These are phyloP conservation scores for Daedalea quercina DNA, from an alignment of 768 basidiomycete genomes.

Conservation along the genomic window DNA sequence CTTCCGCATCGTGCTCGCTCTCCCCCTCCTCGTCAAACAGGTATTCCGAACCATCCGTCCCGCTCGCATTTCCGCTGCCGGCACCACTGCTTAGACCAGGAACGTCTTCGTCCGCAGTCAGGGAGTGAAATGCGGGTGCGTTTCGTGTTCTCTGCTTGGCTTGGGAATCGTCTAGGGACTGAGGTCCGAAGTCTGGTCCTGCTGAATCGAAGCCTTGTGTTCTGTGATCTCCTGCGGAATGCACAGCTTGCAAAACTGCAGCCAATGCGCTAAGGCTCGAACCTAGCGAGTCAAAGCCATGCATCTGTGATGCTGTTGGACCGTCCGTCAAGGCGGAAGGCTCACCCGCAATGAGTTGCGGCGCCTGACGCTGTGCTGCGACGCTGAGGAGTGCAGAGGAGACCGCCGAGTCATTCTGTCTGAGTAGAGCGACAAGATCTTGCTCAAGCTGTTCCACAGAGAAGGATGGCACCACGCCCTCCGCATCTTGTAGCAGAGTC, in stretches of 20 bases:
- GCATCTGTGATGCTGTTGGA: constrained; percentile 19
- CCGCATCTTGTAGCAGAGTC: constrained; percentile 28
- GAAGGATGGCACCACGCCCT: constrained; percentile 26
- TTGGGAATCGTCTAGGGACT: constrained; percentile 30
- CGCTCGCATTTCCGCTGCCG: constrained; percentile 7
- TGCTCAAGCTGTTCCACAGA: constrained; percentile 69
- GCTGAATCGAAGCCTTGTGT: constrained; percentile 20
- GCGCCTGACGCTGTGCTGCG: constrained; percentile 57
- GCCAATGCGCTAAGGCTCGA: constrained; percentile 61
- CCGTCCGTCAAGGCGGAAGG: constrained; percentile 2
- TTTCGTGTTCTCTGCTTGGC: constrained; percentile 52
- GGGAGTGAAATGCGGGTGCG: constrained; percentile 74
- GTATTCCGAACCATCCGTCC: constrained; percentile 22
- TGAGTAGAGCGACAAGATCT: constrained; percentile 68
- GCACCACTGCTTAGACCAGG: constrained; percentile 3
- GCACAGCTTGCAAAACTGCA: constrained; percentile 76
- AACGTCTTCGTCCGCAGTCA: constrained; percentile 46
- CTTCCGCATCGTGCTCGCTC: constrained; percentile 24
- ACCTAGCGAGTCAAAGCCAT: constrained; percentile 16
- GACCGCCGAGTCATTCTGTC: constrained; percentile 68
- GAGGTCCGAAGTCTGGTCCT: neutral
- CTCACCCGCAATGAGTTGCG: constrained; percentile 20
- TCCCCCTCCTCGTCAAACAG: constrained; percentile 30
- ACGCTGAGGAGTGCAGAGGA: constrained; percentile 58
- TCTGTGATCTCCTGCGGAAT: constrained; percentile 48